phyloP scores from a whole-genome alignment of 257 asterid species.

The Gynochthodes officinalis region DNA sequence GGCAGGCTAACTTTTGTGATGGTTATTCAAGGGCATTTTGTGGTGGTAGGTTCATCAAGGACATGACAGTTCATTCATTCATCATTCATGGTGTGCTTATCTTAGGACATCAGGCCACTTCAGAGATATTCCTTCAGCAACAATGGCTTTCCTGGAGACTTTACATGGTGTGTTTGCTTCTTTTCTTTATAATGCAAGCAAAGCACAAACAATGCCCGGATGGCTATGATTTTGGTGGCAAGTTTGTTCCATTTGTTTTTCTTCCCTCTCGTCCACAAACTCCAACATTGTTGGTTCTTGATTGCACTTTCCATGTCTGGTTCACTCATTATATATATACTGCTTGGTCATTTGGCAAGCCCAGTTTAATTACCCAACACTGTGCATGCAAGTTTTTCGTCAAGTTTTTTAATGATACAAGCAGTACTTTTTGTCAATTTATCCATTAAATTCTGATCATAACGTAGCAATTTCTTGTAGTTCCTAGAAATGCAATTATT shows the following conservation, averaged over 20 bases:
- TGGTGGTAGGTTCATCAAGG: no score
- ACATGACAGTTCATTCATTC: no score
- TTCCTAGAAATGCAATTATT: background rate
- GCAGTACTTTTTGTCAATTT: background rate
- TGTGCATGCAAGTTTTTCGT: no score
- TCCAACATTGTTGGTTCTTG: no score
- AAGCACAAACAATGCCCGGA: background rate
- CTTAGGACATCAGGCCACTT: background rate
- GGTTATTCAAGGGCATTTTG: no score
- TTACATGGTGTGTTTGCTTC: background rate
- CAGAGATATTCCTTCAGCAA: background rate
- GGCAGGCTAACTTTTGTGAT: no score
- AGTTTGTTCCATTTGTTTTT: background rate
- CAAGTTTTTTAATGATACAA: no score
- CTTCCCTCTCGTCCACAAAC: background rate
- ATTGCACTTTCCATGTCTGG: background rate
- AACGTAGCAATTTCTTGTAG: background rate
- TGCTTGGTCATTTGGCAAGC: background rate
- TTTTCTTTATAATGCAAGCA: background rate
- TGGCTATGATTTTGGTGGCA: background rate
- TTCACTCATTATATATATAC: background rate
- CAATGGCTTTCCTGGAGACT: background rate
- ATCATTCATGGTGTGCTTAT: background rate
- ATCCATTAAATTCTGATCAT: background rate
- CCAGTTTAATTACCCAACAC: background rate